Conservation (phyloP, 257 asterid species). For the Nicotiana benthamiana region DNA sequence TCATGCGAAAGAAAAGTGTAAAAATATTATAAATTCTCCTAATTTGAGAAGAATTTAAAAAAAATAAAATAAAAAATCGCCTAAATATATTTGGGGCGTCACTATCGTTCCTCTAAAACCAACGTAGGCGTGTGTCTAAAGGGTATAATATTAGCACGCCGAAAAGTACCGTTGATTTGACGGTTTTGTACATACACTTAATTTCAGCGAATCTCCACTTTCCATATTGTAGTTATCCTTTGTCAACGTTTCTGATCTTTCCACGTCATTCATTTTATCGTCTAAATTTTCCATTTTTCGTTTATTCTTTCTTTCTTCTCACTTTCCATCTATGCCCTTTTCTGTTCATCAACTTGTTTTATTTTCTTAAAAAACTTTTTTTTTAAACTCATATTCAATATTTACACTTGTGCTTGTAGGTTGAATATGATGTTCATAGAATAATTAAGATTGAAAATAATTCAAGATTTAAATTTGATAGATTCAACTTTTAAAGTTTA, state of each 20-base stretch:
- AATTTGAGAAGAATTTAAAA: no score
- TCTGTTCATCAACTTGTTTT: not conserved
- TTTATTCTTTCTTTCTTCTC: not conserved
- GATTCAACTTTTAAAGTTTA: no score
- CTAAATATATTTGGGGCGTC: not conserved
- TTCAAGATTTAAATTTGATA: no score
- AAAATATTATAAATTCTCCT: no score
- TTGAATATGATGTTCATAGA: no score
- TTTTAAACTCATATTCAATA: no score
- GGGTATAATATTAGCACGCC: not conserved
- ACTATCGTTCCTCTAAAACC: not conserved
- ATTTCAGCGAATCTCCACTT: not conserved
- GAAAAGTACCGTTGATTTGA: not conserved
- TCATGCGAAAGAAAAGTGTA: no score
- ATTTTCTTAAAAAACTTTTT: no score
- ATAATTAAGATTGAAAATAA: no score
- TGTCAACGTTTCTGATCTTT: conserved; percentile 23
- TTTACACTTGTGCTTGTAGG: no score
- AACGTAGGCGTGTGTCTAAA: not conserved
- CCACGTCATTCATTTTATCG: conserved; percentile 46
- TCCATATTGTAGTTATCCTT: conserved; percentile 41
- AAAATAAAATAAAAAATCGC: no score
- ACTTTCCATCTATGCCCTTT: not conserved
- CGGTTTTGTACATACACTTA: not conserved
- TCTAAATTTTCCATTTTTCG: not conserved